Evolutionary conservation across 805 yeast genomes (phyloP).

Genomic region (Pichia kluyveri): DNA sequence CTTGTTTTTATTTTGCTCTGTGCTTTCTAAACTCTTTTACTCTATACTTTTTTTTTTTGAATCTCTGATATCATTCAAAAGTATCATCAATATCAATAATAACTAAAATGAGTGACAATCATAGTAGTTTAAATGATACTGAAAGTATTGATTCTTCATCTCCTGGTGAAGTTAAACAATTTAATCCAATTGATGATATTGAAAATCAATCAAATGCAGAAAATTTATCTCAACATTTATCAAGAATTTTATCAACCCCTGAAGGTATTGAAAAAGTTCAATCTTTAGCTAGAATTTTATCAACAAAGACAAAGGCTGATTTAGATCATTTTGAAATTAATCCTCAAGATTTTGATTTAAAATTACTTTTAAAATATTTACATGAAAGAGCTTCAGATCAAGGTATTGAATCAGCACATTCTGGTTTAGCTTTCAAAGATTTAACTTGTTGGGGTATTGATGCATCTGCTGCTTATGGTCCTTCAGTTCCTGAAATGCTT

Average conservation of each 20-base stretch:
- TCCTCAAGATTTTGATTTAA: slow-evolving; percentile 37
- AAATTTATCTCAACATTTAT: slow-evolving; percentile 20
- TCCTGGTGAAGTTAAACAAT: slow-evolving; percentile 18
- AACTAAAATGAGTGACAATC: slow-evolving; percentile 2
- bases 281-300: slow-evolving; percentile 40
- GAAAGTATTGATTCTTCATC: slow-evolving; percentile 21
- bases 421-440: slow-evolving; percentile 41
- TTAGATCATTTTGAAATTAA: slow-evolving; percentile 36
- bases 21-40: too few species aligned
- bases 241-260: slow-evolving; percentile 19
- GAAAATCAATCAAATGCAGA: slow-evolving; percentile 20
- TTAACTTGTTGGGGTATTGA: slow-evolving; percentile 41
- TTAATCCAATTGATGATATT: slow-evolving; percentile 17
- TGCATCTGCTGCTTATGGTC: slow-evolving; percentile 44
- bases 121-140: slow-evolving; percentile 12
- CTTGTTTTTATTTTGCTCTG: too few species aligned
- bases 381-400: slow-evolving; percentile 30
- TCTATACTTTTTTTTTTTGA: too few species aligned
- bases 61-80: too few species aligned
- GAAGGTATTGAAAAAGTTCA: slow-evolving; percentile 30
- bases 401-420: slow-evolving; percentile 38
- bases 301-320: slow-evolving; percentile 39
- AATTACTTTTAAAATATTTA: slow-evolving; percentile 32
- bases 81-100: too few species aligned
- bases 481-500: slow-evolving; percentile 35